Evolutionary conservation across 306 rosid genomes (phyloP).

Genomic region (Cajanus cajan): DNA sequence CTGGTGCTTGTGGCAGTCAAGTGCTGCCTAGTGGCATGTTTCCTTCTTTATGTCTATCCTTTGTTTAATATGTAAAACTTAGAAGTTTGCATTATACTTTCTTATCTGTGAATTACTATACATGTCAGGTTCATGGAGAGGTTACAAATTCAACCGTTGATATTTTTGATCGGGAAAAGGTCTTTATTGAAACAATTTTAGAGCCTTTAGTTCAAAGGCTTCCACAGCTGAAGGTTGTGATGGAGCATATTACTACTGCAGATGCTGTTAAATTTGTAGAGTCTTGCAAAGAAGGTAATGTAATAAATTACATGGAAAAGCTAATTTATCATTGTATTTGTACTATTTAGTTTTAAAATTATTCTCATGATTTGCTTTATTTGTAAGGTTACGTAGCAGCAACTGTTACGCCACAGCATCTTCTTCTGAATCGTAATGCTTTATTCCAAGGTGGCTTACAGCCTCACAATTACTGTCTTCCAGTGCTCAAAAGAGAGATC

Average conservation of each 20-base stretch:
- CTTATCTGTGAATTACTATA: slow-evolving; percentile 18
- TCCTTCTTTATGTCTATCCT: background rate
- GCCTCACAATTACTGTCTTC: slow-evolving; percentile 92
- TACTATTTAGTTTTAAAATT: slow-evolving; percentile 7
- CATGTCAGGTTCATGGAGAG: slow-evolving; percentile 86
- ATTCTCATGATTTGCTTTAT: slow-evolving; percentile 8
- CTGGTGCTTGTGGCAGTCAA: slow-evolving; percentile 10
- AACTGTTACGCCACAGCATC: slow-evolving; percentile 94
- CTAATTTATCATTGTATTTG: background rate
- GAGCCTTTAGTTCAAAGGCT: slow-evolving; percentile 71
- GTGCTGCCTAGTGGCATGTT: background rate
- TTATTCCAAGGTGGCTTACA: slow-evolving; percentile 92
- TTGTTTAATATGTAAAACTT: background rate
- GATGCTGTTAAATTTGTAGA: slow-evolving; percentile 77
- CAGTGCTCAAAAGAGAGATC: slow-evolving; percentile 74
- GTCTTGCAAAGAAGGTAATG: slow-evolving; percentile 69
- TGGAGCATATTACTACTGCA: slow-evolving; percentile 92
- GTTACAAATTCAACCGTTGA: slow-evolving; percentile 74
- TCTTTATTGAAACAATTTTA: slow-evolving; percentile 77
- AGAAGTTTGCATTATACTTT: slow-evolving; percentile 2
- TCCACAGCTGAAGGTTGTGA: slow-evolving; percentile 81
- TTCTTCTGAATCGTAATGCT: slow-evolving; percentile 77
- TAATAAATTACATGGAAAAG: slow-evolving; percentile 19
- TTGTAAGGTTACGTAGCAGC: slow-evolving; percentile 68
- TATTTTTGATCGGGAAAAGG: slow-evolving; percentile 86